Evolutionary conservation across 768 basidiomycete genomes (phyloP).

Genomic region (Auricularia sp.): DNA sequence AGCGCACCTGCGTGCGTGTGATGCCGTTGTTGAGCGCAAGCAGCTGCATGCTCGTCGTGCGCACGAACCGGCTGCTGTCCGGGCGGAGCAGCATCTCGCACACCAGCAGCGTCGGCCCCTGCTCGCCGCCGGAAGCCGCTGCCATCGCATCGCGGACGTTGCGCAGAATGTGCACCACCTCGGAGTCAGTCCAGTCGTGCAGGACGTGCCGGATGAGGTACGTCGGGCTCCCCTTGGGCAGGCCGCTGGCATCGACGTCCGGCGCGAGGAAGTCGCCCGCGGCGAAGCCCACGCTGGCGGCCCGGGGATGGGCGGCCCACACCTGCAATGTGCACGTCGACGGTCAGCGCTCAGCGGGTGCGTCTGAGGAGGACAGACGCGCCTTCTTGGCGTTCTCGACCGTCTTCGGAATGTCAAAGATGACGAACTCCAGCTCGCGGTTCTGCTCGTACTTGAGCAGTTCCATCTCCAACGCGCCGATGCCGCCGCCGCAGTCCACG

Average conservation of each 20-base stretch:
- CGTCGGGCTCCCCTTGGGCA: slow-evolving; percentile 11
- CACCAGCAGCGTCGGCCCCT: slow-evolving; percentile 19
- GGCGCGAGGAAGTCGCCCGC: slow-evolving; percentile 17
- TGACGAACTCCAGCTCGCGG: slow-evolving; percentile 13
- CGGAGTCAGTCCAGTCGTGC: slow-evolving; percentile 23
- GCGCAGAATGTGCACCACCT: slow-evolving; percentile 18
- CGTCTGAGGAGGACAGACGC: not conserved
- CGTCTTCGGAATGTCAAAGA: slow-evolving; percentile 21
- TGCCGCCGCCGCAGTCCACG: too few relatives aligned
- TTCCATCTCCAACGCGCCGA: slow-evolving; percentile 14
- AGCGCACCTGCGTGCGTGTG: not conserved
- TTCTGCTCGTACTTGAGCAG: slow-evolving; percentile 13
- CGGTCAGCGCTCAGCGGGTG: not conserved
- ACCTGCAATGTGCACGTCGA: not conserved
- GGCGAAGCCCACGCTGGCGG: slow-evolving; percentile 5
- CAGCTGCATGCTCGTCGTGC: slow-evolving; percentile 23
- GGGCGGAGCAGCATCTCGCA: slow-evolving; percentile 11
- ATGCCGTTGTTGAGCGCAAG: slow-evolving; percentile 3
- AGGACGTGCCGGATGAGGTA: slow-evolving; percentile 23
- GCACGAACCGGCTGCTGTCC: slow-evolving; percentile 19
- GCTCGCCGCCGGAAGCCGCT: slow-evolving; percentile 6
- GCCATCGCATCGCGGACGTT: slow-evolving; percentile 14
- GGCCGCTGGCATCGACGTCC: slow-evolving; percentile 5
- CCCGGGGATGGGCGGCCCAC: slow-evolving; percentile 11
- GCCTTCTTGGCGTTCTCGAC: slow-evolving; percentile 19